Evolutionary conservation across 2,329 filamentous ascomycete genomes (phyloP).

Genomic region (Amauroascus verrucosus): DNA sequence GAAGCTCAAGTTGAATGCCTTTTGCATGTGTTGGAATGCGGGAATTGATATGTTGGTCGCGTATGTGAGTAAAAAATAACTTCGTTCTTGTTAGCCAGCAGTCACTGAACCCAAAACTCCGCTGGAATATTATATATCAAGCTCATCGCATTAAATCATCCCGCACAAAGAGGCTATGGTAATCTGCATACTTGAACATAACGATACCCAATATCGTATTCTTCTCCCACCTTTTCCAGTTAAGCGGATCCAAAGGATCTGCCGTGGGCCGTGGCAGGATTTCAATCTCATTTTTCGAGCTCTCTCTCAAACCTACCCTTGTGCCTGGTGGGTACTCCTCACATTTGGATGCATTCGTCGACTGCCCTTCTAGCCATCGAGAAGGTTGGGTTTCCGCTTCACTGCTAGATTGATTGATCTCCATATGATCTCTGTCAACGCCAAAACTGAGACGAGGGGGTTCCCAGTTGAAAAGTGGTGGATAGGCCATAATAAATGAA

Average conservation of each 20-base stretch:
- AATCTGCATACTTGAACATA: constrained; percentile 40
- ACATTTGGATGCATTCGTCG: not conserved
- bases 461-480: not conserved
- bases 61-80: constrained; percentile 51
- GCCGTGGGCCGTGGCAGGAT: constrained; percentile 36
- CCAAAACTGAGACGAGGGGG: not conserved
- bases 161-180: not conserved
- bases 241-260: constrained; percentile 46
- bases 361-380: not conserved
- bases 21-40: constrained; percentile 42
- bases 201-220: constrained; percentile 43
- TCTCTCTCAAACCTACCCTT: not conserved
- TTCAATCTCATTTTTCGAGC: constrained; percentile 23
- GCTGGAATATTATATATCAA: not conserved
- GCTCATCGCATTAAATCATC: not conserved
- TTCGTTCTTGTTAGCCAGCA: constrained; percentile 16
- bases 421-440: not conserved
- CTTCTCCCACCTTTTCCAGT: constrained; percentile 42
- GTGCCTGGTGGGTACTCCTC: not conserved
- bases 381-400: too few relatives aligned
- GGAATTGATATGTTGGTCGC: constrained; percentile 49
- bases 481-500: not conserved
- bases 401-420: not conserved
- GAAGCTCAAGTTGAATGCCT: constrained; percentile 37
- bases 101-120: not conserved